Base-by-base conservation (phyloP, 2,329 filamentous ascomycete genomes). In the Delphinella strobiligena region DNA sequence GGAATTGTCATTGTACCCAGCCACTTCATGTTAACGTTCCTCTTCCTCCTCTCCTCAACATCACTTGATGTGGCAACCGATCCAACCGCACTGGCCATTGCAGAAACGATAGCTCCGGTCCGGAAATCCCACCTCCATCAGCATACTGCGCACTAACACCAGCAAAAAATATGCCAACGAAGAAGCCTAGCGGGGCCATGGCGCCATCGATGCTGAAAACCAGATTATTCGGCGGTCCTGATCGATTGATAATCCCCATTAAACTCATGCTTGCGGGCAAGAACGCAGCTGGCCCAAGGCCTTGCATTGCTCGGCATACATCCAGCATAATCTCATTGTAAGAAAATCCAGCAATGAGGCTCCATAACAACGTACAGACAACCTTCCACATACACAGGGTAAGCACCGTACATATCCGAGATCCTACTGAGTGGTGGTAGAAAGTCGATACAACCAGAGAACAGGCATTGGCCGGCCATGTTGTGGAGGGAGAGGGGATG, bases 111-210 rank as follows among this genome's bases (percentile, higher is more conserved):
- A 1, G 71, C 65, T 1, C 78, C 78, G 38, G 82, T 69, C 61
- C 70, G 83, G 54, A 82, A 83, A 54, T 78, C 83, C 73, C 75
- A 81, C 3, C 69, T 56, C 77, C 78, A 83, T 55, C 61, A 1
- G 73, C 57, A 41, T 69, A 72, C 43, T 71, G 57, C 3, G 61
- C 71, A 3, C 71, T 62, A 1, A 82, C 39, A 1, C 78, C 80
- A 0, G 76, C 77, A 37, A 80, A 66, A 51, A 82, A 73, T 43
- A 82, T 78, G 4, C 80, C 80, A 17, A 65, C 46, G 44, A 71
- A 77, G 56, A 78, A 77, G 0, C 73, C 73, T 4, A 73, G 43
- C 3, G 67, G 64, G 1, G 69, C 70, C 45, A 66, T 64, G 4
- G 71, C 69, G 11, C 74, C 74, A 54, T 62, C 62, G 19, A 62